Percentiles rank a stretch among this genome's conserved stretches.
These are phyloP conservation scores for Echeveria elegans DNA, from an alignment of 164 flowering plant genomes.

Conservation along the genomic window DNA sequence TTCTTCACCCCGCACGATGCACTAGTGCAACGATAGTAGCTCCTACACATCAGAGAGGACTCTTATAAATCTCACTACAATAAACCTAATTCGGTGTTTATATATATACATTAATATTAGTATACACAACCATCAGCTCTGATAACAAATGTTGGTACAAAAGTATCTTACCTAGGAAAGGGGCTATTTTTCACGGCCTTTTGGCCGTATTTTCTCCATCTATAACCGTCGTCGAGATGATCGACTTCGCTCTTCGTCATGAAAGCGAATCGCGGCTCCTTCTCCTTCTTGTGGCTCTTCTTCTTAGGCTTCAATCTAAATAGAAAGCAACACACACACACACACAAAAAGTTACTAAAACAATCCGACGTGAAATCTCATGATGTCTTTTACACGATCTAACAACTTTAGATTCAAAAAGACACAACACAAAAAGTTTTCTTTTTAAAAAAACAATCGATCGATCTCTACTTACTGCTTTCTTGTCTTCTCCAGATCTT, in stretches of 20 bases:
- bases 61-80: not conserved
- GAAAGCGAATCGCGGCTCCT: conserved; percentile 87
- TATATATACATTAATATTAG: no score
- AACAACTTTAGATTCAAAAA: not conserved
- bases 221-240: conserved; percentile 81
- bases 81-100: no score
- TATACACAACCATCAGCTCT: not conserved
- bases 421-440: not conserved
- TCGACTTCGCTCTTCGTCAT: conserved; percentile 90
- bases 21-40: conserved; percentile 89
- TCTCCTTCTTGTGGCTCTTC: conserved; percentile 64
- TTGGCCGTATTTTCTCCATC: conserved; percentile 96
- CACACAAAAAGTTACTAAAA: not conserved
- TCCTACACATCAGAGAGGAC: conserved; percentile 35
- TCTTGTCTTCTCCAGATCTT: conserved; percentile 39
- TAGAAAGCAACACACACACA: not conserved
- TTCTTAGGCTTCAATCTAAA: conserved; percentile 58
- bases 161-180: conserved; percentile 51
- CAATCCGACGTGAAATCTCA: not conserved
- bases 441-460: not conserved
- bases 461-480: conserved; percentile 30
- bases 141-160: not conserved
- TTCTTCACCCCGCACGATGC: conserved; percentile 80
- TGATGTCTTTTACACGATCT: conserved; percentile 2
- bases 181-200: conserved; percentile 96